phyloP scores from a whole-genome alignment of 2,329 filamentous ascomycete genomes.

The Alternaria rosae region DNA sequence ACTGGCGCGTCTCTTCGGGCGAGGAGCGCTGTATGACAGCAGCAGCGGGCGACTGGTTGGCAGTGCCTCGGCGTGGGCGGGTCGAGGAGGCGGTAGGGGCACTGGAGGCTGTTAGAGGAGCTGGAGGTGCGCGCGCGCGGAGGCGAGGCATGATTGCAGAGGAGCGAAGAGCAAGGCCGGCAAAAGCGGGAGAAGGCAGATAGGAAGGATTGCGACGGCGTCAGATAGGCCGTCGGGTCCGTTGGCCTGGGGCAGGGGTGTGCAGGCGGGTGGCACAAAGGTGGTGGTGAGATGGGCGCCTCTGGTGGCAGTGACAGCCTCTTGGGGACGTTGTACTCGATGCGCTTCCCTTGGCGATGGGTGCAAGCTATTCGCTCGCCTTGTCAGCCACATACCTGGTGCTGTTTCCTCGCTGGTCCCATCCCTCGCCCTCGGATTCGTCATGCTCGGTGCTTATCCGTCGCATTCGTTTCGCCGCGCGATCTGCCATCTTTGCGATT shows the following conservation, averaged over 20 bases:
- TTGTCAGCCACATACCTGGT: constrained; percentile 43
- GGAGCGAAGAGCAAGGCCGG: constrained; percentile 4
- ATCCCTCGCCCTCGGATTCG: constrained; percentile 45
- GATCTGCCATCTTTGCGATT: constrained; percentile 35
- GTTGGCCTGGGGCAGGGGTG: constrained; percentile 25
- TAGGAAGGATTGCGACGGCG: constrained; percentile 20
- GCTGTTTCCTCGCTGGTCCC: constrained; percentile 41
- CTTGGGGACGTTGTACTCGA: constrained; percentile 27
- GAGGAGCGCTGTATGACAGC: constrained; percentile 51
- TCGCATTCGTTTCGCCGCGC: constrained; percentile 50
- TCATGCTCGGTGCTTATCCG: constrained; percentile 52
- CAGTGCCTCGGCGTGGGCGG: constrained; percentile 47
- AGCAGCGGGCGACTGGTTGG: constrained; percentile 43
- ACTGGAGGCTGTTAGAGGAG: constrained; percentile 44
- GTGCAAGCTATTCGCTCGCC: constrained; percentile 27
- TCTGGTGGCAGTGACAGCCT: constrained; percentile 19
- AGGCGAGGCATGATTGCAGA: constrained; percentile 46
- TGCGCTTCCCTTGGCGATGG: constrained; percentile 30
- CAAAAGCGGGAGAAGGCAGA: constrained; percentile 7
- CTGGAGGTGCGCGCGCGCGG: constrained; percentile 45
- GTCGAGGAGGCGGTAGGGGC: constrained; percentile 47
- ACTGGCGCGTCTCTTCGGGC: constrained; percentile 54
- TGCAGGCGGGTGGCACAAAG: constrained; percentile 28
- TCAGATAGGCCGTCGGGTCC: constrained; percentile 19
- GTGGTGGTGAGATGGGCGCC: constrained; percentile 23